Base-by-base conservation (phyloP, 2,329 filamentous ascomycete genomes). In the Fusarium camptoceras region DNA sequence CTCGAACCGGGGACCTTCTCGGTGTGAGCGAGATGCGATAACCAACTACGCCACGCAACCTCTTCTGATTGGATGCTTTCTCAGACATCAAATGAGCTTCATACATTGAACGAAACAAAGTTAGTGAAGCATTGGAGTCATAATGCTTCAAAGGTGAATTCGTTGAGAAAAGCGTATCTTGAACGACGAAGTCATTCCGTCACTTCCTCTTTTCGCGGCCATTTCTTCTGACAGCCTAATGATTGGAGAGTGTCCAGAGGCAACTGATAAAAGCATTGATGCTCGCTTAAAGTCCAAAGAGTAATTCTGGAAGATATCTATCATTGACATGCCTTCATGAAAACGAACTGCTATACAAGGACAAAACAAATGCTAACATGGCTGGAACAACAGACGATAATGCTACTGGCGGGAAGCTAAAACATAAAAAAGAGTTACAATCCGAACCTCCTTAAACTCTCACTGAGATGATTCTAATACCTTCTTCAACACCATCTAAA, bases 51-150 rank as follows among this genome's bases (percentile, higher is more conserved):
- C 49, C 34, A 53, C 49, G 24, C 14, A 53, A 53, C 49, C 49
- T 42, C 12, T 24, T 53, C 16, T 51, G 49, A 53, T 53, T 53
- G 49, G 34, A 42, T 53, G n/a, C 9, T 27, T 18, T 3, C n/a
- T 1, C 4, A 8, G 3, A 1, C 20, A n/a, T 8, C 11, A 50
- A 50, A n/a, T 15, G 3, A 1, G 5, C 5, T 0, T 0, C 0
- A 50, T 50, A 50, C 6, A 0, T n/a, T 31, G 20, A 3, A 8
- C 5, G 5, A 7, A 20, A 1, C 6, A 5, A n/a, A 22, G 20
- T 4, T 31, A 4, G 27, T 8, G 15, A 37, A 37, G 9, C 11
- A n/a, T 37, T 37, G 34, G 10, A 37, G 34, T 37, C 18, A 37
- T n/a, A 18, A n/a, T 30, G 28, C 11, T 9, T 20, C 8, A n/a